phyloP scores from a whole-genome alignment of 495 filamentous ascomycete species.

The Rhizodiscina lignyota region DNA sequence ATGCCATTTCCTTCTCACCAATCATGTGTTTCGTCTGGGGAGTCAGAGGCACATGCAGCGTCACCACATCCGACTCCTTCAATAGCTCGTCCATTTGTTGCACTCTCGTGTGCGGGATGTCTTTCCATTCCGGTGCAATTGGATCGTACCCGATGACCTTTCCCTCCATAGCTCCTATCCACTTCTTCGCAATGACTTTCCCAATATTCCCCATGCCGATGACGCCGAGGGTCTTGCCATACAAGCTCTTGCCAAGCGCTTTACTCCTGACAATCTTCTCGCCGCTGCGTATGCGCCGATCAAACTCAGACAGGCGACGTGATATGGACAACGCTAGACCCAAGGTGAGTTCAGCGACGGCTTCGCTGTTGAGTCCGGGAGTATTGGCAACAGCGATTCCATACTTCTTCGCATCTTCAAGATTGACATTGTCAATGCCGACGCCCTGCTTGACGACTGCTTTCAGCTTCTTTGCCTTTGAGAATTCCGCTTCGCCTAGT shows the following conservation, averaged over 20 bases:
- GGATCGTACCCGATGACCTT: slow-evolving; percentile 90
- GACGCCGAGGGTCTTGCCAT: slow-evolving; percentile 96
- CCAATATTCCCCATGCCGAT: slow-evolving; percentile 97
- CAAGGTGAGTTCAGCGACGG: slow-evolving; percentile 90
- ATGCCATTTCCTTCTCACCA: slow-evolving; percentile 52
- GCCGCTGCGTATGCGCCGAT: too few relatives aligned
- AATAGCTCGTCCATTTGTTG: slow-evolving; percentile 61
- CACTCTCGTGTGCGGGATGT: slow-evolving; percentile 76
- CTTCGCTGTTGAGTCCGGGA: slow-evolving; percentile 91
- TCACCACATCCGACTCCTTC: slow-evolving; percentile 68
- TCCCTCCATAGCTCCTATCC: slow-evolving; percentile 98
- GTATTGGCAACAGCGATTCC: slow-evolving; percentile 98
- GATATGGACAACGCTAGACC: slow-evolving; percentile 82
- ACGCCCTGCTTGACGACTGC: slow-evolving; percentile 98
- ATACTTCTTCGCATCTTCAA: slow-evolving; percentile 75
- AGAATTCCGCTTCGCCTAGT: slow-evolving; percentile 67
- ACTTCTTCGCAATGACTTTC: slow-evolving; percentile 84
- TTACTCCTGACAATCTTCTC: too few relatives aligned
- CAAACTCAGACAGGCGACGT: slow-evolving; percentile 80
- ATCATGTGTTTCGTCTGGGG: slow-evolving; percentile 89
- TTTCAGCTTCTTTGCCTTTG: slow-evolving; percentile 81
- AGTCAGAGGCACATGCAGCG: slow-evolving; percentile 84
- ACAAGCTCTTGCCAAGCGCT: slow-evolving; percentile 85
- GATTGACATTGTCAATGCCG: slow-evolving; percentile 94
- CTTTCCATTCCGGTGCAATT: slow-evolving; percentile 77